A percentile compares a stretch with the other conserved stretches of the same genome.
phyloP scores from a whole-genome alignment of 106 monocot species.

The Dendrobium huoshanense region DNA sequence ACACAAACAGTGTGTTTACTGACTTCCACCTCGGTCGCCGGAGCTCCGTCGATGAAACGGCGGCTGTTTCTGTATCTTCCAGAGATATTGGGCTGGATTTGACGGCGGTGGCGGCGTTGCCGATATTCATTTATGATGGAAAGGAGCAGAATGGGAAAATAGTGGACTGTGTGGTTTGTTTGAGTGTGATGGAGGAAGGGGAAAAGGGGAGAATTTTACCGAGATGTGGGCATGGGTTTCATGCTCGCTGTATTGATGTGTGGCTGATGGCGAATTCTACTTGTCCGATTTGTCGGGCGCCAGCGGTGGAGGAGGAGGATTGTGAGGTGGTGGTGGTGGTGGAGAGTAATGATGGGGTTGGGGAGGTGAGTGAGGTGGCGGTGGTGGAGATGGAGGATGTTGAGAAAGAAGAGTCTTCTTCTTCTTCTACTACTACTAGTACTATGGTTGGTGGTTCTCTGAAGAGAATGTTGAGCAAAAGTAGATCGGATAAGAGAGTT shows the following conservation, averaged over 20 bases:
- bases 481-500: constrained; percentile 15
- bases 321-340: background rate
- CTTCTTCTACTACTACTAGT: background rate
- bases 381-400: too few species aligned
- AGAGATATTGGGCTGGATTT: background rate
- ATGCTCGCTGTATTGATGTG: constrained; percentile 14
- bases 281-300: constrained; percentile 16
- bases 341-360: background rate
- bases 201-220: constrained; percentile 14
- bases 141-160: background rate
- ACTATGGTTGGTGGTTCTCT: constrained; percentile 2
- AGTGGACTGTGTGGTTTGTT: constrained; percentile 12
- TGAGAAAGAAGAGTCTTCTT: too few species aligned
- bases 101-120: constrained; percentile 2
- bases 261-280: constrained; percentile 14
- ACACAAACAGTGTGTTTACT: background rate
- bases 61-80: background rate
- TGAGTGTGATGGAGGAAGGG: constrained; percentile 9
- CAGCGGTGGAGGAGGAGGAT: background rate
- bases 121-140: background rate
- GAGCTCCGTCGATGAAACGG: background rate
- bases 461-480: constrained; percentile 17
- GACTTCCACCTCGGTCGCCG: background rate
- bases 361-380: too few species aligned
- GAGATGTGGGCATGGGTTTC: constrained; percentile 17